phyloP scores from a whole-genome alignment of 441 rosid genomes.

The Adansonia rubrostipa region DNA sequence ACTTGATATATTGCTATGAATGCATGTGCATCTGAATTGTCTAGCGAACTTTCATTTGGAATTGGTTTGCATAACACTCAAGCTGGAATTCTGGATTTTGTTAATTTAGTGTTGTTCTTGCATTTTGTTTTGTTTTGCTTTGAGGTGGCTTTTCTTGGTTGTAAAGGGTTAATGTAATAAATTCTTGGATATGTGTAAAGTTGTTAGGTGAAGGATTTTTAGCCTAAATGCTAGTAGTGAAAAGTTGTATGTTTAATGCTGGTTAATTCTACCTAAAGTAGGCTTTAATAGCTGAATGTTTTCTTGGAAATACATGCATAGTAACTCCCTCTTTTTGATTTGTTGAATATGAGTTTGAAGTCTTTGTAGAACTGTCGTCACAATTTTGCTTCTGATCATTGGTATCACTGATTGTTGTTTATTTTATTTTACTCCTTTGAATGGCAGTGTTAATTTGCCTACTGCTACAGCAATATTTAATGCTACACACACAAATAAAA shows the following conservation, averaged over 20 bases:
- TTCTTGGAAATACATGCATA: neutral
- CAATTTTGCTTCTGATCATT: slow-evolving; percentile 1
- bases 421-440: slow-evolving; percentile 1
- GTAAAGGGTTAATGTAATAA: slow-evolving; percentile 3
- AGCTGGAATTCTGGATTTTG: neutral
- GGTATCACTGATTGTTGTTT: neutral
- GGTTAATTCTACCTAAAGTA: neutral
- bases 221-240: neutral
- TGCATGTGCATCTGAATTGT: neutral
- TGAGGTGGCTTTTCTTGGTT: slow-evolving; percentile 13
- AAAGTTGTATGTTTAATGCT: neutral
- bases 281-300: slow-evolving; percentile 4
- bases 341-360: neutral
- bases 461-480: neutral
- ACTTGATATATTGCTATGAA: neutral
- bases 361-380: neutral
- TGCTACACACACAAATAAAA: neutral
- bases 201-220: slow-evolving; percentile 16
- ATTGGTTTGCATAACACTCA: neutral
- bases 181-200: neutral
- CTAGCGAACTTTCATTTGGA: neutral
- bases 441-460: neutral
- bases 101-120: neutral
- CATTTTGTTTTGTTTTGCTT: slow-evolving; percentile 9
- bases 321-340: neutral